Percentiles rank a stretch among this genome's conserved stretches.
Conservation (phyloP, 495 filamentous ascomycete species). For the Neurospora tetraspora region DNA sequence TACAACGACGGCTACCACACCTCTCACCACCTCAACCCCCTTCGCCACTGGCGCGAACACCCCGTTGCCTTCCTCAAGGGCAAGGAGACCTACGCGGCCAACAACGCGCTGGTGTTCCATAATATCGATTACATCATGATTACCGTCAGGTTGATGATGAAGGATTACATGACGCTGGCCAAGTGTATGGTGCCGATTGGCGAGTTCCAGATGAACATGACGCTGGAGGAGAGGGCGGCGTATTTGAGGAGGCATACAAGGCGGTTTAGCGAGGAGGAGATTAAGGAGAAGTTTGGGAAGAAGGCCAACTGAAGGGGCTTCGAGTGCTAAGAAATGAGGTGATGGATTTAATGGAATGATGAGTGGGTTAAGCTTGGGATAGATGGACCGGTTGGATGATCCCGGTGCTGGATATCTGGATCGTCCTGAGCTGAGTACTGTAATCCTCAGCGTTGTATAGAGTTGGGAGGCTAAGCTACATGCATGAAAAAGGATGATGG, state of each 20-base stretch:
- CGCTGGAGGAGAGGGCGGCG: slow-evolving; percentile 44
- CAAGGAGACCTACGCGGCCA: slow-evolving; percentile 46
- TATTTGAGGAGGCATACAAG: slow-evolving; percentile 54
- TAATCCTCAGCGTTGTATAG: too few species aligned
- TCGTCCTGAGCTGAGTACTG: not conserved
- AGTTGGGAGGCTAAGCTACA: too few species aligned
- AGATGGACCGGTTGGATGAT: not conserved
- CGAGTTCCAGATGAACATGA: slow-evolving; percentile 49
- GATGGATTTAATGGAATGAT: slow-evolving; percentile 3
- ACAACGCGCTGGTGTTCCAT: slow-evolving; percentile 53
- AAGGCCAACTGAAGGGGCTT: not conserved
- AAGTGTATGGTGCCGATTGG: slow-evolving; percentile 59
- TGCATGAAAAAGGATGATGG: too few species aligned
- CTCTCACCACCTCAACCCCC: slow-evolving; percentile 66
- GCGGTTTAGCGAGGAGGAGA: slow-evolving; percentile 48
- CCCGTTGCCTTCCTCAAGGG: slow-evolving; percentile 52
- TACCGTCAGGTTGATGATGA: slow-evolving; percentile 47
- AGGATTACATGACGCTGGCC: slow-evolving; percentile 57
- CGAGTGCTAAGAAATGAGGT: not conserved
- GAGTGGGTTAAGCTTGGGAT: not conserved
- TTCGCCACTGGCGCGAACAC: slow-evolving; percentile 67
- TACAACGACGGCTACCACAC: slow-evolving; percentile 78
- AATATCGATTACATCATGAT: slow-evolving; percentile 68
- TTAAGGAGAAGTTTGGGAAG: slow-evolving; percentile 32
- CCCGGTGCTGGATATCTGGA: not conserved